These are phyloP conservation scores for Hypoxylon sp. DNA, from an alignment of 2,329 filamentous ascomycete species.

Conservation along the genomic window DNA sequence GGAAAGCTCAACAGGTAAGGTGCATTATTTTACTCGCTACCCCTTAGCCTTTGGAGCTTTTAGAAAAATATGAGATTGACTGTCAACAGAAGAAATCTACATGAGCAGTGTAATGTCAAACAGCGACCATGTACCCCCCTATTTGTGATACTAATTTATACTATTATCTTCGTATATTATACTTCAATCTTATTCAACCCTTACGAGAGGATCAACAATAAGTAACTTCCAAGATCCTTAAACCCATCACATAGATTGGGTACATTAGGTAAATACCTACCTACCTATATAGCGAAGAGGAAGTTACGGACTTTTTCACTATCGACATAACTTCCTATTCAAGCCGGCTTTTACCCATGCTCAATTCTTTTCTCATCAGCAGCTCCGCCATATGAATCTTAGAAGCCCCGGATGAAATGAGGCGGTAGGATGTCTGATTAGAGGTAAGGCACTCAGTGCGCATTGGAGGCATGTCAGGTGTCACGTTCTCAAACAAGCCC, in stretches of 20 bases:
- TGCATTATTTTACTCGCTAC: neutral
- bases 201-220: neutral
- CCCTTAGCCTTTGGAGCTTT: neutral
- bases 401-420: neutral
- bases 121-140: too few relatives aligned
- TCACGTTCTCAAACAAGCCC: neutral
- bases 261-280: neutral
- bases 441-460: neutral
- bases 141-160: neutral
- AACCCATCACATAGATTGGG: neutral
- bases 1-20: conserved; percentile 1
- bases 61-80: neutral
- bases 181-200: neutral
- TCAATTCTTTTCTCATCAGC: neutral
- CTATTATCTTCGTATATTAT: neutral
- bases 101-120: too few relatives aligned
- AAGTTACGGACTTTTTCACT: neutral
- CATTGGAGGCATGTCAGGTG: neutral
- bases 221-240: neutral
- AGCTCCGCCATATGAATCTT: conserved; percentile 1
- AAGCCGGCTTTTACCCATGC: neutral
- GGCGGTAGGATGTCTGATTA: neutral
- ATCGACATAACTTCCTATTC: neutral
- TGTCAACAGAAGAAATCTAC: neutral
- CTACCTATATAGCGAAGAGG: neutral